phyloP scores from a whole-genome alignment of 2,329 filamentous ascomycete genomes.

The Aspergillus quadricinctus region DNA sequence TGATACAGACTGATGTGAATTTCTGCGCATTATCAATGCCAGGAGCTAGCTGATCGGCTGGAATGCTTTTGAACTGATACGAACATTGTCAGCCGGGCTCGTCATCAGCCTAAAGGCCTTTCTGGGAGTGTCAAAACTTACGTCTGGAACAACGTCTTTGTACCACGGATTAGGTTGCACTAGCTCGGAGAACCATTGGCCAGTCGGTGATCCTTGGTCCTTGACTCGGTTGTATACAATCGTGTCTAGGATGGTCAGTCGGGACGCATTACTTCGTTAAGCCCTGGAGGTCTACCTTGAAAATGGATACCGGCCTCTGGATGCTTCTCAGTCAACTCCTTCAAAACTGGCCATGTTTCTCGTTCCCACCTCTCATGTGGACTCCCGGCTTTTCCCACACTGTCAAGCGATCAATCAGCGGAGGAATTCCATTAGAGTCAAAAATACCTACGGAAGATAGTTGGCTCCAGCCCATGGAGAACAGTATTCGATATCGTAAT shows the following conservation, averaged over 20 bases:
- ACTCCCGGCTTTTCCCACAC: slow-evolving; percentile 37
- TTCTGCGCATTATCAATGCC: slow-evolving; percentile 67
- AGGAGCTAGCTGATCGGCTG: slow-evolving; percentile 53
- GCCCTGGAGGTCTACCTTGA: slow-evolving; percentile 50
- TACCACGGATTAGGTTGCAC: slow-evolving; percentile 69
- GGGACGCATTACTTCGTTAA: background rate
- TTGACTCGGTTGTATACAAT: slow-evolving; percentile 59
- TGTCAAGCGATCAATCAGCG: slow-evolving; percentile 16
- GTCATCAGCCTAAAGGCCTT: background rate
- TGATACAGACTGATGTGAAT: slow-evolving; percentile 87
- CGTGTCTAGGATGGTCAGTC: slow-evolving; percentile 34
- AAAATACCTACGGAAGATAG: slow-evolving; percentile 59
- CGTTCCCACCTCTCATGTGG: slow-evolving; percentile 52
- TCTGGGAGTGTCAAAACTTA: slow-evolving; percentile 27
- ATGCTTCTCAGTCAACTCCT: slow-evolving; percentile 56
- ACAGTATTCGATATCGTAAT: slow-evolving; percentile 86
- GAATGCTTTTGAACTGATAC: slow-evolving; percentile 59
- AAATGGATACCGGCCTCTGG: slow-evolving; percentile 79
- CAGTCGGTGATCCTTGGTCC: slow-evolving; percentile 53
- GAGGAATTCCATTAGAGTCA: background rate
- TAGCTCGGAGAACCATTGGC: slow-evolving; percentile 63
- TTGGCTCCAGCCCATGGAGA: slow-evolving; percentile 88
- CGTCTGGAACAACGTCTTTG: slow-evolving; percentile 64
- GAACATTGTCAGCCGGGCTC: background rate
- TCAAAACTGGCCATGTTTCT: slow-evolving; percentile 61